Base-by-base conservation (phyloP, 2,329 filamentous ascomycete genomes). In the Nothopassalora personata region DNA sequence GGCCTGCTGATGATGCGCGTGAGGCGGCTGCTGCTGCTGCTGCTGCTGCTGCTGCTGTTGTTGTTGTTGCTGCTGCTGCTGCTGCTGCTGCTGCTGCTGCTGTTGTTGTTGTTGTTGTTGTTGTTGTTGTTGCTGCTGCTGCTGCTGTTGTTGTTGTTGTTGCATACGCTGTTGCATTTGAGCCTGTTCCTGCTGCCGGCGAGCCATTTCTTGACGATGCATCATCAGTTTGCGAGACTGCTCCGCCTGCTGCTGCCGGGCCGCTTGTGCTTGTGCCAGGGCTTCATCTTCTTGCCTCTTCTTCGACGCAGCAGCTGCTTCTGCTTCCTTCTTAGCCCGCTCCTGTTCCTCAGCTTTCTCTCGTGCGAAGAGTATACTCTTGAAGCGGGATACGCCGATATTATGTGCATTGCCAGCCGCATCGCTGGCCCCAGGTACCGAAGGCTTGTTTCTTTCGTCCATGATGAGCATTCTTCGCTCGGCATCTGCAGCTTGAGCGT, bases 391-490 rank as follows among this genome's bases (percentile, higher is more conserved):
- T 71, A 97, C 97, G 30, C 88, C 91, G 67, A 95, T 95, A 2
- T 67, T 61, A 3, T 87, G 82, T n/a, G 85, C 81, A 5, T 83
- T 82, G 19, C 85, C 84, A 62, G 90, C 86, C 8, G 85, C 87
- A 70, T 96, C 91, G 19, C 83, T 85, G 60, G 89, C 87, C 34
- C 81, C 81, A 7, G 81, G 80, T 13, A 80, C 79, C 45, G 79
- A 82, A 1, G 87, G 80, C 11, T 85, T 82, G 60, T 91, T 81
- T 5, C 91, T 84, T 67, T 97, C 93, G 69, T 99, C 94, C 75
- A 92, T 85, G 23, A 90, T 87, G 53, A 97, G 86, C 91, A 99
- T 94, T 66, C 91, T 95, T 50, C 91, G 85, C 74, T 99, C 92
- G 64, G 91, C 86, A 60, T 91, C 90, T 23, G 92, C 93, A 0